Percentiles rank a stretch among this genome's conserved stretches.
Evolutionary conservation across 371 early-diverging fungal genomes (phyloP).

Genomic region (Mortierella sp.): DNA sequence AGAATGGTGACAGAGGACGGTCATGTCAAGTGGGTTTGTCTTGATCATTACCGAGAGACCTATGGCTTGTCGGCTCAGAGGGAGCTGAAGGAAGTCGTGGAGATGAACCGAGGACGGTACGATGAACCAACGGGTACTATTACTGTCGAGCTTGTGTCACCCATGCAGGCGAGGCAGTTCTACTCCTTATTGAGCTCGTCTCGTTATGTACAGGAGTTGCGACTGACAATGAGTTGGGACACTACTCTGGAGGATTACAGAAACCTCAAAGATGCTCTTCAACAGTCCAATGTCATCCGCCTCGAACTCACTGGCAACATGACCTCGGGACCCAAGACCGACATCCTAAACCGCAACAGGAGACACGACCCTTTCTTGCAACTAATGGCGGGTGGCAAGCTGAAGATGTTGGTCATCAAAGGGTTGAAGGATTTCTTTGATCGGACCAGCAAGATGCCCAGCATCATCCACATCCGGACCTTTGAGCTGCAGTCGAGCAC

Average conservation of each 20-base stretch:
- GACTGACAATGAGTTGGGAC: conserved; percentile 33
- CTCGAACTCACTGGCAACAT: conserved; percentile 28
- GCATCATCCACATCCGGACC: background rate
- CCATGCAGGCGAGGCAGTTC: conserved; percentile 29
- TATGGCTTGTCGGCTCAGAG: conserved; percentile 24
- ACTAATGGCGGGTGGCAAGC: conserved; percentile 31
- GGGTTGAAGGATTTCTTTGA: background rate
- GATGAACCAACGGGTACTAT: conserved; percentile 31
- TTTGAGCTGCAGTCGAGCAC: background rate
- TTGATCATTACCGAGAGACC: conserved; percentile 44
- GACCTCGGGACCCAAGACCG: conserved; percentile 28
- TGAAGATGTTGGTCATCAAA: conserved; percentile 14
- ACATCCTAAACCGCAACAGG: conserved; percentile 28
- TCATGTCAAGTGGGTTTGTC: conserved; percentile 54
- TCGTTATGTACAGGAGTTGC: conserved; percentile 33
- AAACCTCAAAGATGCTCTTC: conserved; percentile 29
- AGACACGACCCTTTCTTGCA: conserved; percentile 44
- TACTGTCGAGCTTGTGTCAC: conserved; percentile 17
- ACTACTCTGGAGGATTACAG: conserved; percentile 31
- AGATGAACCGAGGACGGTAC: conserved; percentile 25
- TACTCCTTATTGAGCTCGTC: conserved; percentile 34
- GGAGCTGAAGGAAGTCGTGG: conserved; percentile 25
- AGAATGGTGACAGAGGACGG: conserved; percentile 39
- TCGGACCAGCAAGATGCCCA: background rate
- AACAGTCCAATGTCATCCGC: conserved; percentile 26